phyloP scores from a whole-genome alignment of 2,329 filamentous ascomycete genomes.

The Penicillium janthinellum region DNA sequence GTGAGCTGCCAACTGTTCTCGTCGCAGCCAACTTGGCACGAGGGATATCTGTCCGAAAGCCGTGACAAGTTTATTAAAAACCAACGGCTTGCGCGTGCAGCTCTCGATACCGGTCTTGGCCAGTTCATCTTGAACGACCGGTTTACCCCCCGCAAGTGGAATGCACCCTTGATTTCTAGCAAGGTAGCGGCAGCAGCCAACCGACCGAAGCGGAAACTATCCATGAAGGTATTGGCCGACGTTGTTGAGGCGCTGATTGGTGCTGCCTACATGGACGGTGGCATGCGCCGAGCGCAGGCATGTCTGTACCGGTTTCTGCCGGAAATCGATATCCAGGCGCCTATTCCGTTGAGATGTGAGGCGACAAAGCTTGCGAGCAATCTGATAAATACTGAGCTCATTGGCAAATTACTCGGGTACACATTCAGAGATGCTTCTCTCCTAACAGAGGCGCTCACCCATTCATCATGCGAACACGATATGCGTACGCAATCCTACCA shows the following conservation, averaged over 20 bases:
- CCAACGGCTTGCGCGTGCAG: slow-evolving; percentile 66
- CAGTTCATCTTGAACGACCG: slow-evolving; percentile 68
- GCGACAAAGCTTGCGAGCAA: slow-evolving; percentile 6
- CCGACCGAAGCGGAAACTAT: slow-evolving; percentile 49
- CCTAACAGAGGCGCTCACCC: slow-evolving; percentile 78
- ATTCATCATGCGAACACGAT: slow-evolving; percentile 62
- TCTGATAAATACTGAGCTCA: slow-evolving; percentile 15
- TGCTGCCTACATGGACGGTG: slow-evolving; percentile 70
- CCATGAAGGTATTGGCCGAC: slow-evolving; percentile 82
- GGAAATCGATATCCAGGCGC: slow-evolving; percentile 42
- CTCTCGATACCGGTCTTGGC: slow-evolving; percentile 66
- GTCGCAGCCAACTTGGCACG: slow-evolving; percentile 67
- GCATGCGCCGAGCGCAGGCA: slow-evolving; percentile 61
- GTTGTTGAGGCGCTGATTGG: slow-evolving; percentile 85
- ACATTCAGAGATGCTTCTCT: slow-evolving; percentile 68
- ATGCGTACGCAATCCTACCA: slow-evolving; percentile 63
- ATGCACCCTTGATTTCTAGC: slow-evolving; percentile 60
- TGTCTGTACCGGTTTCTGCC: slow-evolving; percentile 70
- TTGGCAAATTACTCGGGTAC: slow-evolving; percentile 60
- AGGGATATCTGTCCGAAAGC: slow-evolving; percentile 69
- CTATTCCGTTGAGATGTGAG: neutral
- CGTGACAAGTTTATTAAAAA: slow-evolving; percentile 77
- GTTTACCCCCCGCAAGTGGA: slow-evolving; percentile 75
- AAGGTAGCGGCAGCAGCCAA: slow-evolving; percentile 17
- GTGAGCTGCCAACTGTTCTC: slow-evolving; percentile 67